Percentiles rank a stretch among this genome's conserved stretches.
phyloP scores from a whole-genome alignment of 257 asterid genomes.

The Lavandula angustifolia region DNA sequence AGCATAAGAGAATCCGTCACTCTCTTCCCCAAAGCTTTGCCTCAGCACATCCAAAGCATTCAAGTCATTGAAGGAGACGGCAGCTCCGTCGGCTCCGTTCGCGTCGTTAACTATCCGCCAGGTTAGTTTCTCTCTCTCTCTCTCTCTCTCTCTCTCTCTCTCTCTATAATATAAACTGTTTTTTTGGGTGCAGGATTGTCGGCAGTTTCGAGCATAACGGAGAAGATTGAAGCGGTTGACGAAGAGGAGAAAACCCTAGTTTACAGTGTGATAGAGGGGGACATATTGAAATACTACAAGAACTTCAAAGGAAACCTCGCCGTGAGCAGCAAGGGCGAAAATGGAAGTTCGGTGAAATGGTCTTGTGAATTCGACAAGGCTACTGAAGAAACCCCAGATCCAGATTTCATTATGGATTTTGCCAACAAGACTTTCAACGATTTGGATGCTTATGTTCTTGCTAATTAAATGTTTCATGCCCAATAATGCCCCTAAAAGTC shows the following conservation, averaged over 20 bases:
- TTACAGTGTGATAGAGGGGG: constrained; percentile 67
- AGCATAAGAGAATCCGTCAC: constrained; percentile 53
- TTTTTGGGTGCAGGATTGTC: constrained; percentile 45
- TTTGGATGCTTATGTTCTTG: constrained; percentile 65
- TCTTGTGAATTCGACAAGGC: constrained; percentile 64
- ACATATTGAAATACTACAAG: constrained; percentile 60
- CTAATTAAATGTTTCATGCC: not conserved
- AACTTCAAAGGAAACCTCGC: constrained; percentile 50
- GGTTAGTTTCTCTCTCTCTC: constrained; percentile 37
- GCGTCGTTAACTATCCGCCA: constrained; percentile 52
- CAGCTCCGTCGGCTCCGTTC: constrained; percentile 61
- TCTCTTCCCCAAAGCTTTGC: constrained; percentile 75
- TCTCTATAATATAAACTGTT: not conserved
- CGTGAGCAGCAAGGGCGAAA: constrained; percentile 47
- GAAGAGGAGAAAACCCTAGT: constrained; percentile 50
- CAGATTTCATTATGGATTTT: constrained; percentile 64
- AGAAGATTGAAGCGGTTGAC: constrained; percentile 70
- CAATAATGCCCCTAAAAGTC: no score
- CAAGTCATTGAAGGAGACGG: constrained; percentile 87
- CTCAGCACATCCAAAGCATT: constrained; percentile 59
- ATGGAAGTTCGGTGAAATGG: constrained; percentile 66
- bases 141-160: constrained; percentile 4
- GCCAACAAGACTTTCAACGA: constrained; percentile 67
- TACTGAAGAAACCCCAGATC: constrained; percentile 58
- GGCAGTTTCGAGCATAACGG: constrained; percentile 45